These are phyloP conservation scores for Colletotrichum sp. DNA, from an alignment of 2,329 filamentous ascomycete species.

Conservation along the genomic window DNA sequence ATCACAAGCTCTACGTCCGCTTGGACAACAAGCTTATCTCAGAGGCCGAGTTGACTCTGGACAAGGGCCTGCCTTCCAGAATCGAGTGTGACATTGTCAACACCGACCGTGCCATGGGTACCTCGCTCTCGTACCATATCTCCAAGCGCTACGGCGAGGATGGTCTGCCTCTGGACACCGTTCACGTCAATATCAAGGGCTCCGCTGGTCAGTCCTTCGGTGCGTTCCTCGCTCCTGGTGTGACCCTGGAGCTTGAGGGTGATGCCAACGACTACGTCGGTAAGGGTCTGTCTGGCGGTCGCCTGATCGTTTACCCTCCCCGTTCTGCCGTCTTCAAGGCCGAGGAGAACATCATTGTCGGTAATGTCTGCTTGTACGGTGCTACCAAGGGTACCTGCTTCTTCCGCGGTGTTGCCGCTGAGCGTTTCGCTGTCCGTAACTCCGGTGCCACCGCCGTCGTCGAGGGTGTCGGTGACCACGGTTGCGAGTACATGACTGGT, in stretches of 20 bases:
- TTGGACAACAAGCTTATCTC: conserved; percentile 97
- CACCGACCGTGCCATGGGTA: conserved; percentile 92
- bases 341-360: conserved; percentile 92
- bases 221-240: conserved; percentile 89
- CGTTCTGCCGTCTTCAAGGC: conserved; percentile 91
- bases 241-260: conserved; percentile 93
- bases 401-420: conserved; percentile 96
- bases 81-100: conserved; percentile 98
- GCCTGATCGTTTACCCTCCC: conserved; percentile 91
- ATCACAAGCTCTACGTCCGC: conserved; percentile 90
- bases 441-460: conserved; percentile 96
- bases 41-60: conserved; percentile 90
- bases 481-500: conserved; percentile 99
- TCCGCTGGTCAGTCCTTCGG: conserved; percentile 97
- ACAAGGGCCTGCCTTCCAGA: conserved; percentile 90
- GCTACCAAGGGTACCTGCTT: conserved; percentile 90
- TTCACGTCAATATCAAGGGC: conserved; percentile 95
- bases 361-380: conserved; percentile 94
- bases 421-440: conserved; percentile 96
- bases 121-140: conserved; percentile 94
- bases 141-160: conserved; percentile 90
- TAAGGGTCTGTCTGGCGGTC: conserved; percentile 92
- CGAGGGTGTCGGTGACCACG: conserved; percentile 94
- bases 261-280: conserved; percentile 97
- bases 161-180: conserved; percentile 88